phyloP scores from a whole-genome alignment of 2,329 filamentous ascomycete species.

The Sphaerulina populicola region DNA sequence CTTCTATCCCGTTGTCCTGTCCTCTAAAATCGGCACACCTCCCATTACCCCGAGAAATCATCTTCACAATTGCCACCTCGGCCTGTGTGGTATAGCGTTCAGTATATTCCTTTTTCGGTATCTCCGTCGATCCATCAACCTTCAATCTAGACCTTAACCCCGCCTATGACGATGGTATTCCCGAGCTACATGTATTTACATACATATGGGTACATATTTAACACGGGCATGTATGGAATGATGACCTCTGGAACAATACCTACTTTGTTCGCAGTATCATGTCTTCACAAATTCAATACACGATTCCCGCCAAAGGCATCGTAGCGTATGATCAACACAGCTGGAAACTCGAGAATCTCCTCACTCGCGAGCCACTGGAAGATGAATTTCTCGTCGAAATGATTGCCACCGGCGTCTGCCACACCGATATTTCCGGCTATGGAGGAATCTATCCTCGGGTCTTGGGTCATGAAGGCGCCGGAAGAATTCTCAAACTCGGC shows the following conservation, averaged over 20 bases:
- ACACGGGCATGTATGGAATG: too few relatives aligned
- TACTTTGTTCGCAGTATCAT: neutral
- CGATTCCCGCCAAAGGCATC: constrained; percentile 24
- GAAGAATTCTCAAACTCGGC: constrained; percentile 18
- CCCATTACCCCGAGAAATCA: neutral
- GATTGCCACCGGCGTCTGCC: constrained; percentile 46
- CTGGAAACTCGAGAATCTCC: constrained; percentile 19
- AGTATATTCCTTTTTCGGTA: neutral
- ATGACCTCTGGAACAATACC: too few relatives aligned
- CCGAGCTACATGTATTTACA: neutral
- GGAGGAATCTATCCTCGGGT: constrained; percentile 22
- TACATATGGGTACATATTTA: too few relatives aligned
- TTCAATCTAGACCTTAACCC: constrained; percentile 1
- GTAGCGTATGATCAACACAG: constrained; percentile 25
- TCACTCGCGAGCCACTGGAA: constrained; percentile 18
- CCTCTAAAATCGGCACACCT: too few relatives aligned
- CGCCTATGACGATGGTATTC: constrained; percentile 5
- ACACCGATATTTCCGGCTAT: constrained; percentile 37
- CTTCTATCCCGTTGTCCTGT: too few relatives aligned
- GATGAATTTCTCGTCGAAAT: constrained; percentile 46
- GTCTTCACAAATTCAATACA: constrained; percentile 14
- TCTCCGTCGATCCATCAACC: neutral
- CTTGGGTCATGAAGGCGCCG: constrained; percentile 25
- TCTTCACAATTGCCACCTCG: neutral
- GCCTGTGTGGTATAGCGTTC: neutral